Evolutionary conservation across 805 yeast species (phyloP).

Genomic region (Suhomyces emberorum): DNA sequence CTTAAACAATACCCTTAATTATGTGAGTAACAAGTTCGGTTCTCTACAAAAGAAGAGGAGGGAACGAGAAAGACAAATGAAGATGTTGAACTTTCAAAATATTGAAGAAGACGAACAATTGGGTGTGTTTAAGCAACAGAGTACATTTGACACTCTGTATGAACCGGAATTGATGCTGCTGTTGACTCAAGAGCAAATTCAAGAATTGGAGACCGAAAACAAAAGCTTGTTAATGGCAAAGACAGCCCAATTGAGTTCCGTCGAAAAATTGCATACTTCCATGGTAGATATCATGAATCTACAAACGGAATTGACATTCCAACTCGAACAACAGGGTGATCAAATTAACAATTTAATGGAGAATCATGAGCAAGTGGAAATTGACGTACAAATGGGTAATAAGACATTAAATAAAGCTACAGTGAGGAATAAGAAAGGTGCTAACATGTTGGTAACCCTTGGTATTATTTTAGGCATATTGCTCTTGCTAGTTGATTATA

Average conservation of each 20-base stretch:
- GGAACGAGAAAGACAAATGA: constrained; percentile 35
- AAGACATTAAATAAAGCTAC: constrained; percentile 66
- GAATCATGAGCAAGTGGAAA: constrained; percentile 62
- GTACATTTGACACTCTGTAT: background rate
- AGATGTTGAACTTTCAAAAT: constrained; percentile 39
- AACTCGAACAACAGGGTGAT: constrained; percentile 68
- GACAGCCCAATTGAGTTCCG: constrained; percentile 57
- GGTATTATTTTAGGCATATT: constrained; percentile 57
- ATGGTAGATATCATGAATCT: constrained; percentile 71
- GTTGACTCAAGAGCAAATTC: constrained; percentile 53
- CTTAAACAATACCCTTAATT: constrained; percentile 42
- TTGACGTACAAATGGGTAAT: constrained; percentile 71
- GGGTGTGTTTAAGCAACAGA: background rate
- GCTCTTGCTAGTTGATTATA: constrained; percentile 53
- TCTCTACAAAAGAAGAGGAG: constrained; percentile 48
- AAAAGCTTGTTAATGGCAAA: constrained; percentile 52
- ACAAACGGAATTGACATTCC: constrained; percentile 71
- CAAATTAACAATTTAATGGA: constrained; percentile 61
- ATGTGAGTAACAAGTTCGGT: constrained; percentile 44
- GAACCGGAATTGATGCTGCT: constrained; percentile 9
- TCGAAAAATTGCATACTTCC: constrained; percentile 56
- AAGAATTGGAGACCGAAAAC: constrained; percentile 57
- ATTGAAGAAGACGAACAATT: constrained; percentile 30
- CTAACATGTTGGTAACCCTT: constrained; percentile 52
- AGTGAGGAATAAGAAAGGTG: constrained; percentile 55